Evolutionary conservation across 78 protist genomes (phyloP), one percentile per base, ranked within the genome.

Genomic region (Guillardia theta): DNA sequence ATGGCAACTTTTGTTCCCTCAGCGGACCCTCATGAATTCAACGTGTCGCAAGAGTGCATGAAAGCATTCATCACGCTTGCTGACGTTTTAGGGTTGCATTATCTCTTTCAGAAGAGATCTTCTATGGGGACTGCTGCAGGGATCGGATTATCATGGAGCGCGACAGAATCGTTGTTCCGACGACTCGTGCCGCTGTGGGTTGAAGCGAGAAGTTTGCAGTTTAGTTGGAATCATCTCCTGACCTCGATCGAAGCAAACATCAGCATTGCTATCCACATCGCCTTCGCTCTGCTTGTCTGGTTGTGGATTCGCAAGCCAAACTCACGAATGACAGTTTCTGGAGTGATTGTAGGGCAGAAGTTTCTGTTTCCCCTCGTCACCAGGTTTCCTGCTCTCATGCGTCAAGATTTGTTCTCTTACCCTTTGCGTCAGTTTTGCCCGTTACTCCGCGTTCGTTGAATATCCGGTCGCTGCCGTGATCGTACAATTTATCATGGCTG

Each of bases 161-260:
- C 90, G 18, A 30, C 90, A 18, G 90, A 80, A 80, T 80, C 90
- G 21, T 27, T 80, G 18, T 21, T 80, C 36, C 58, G 46, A 24
- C 90, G 90, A 46, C 90, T 80, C 50, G 36, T 80, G 37, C 90
- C 90, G 58, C 90, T 80, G 22, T 15, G 44, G 54, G 0, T 43
- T 30, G 90, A 45, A 53, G 90, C 90, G 36, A 15, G 37, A 46
- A 80, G 90, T 53, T 0, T 43, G 46, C 58, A 80, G 50, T 80
- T 80, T 30, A 45, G 50, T 33, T 80, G 90, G 90, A 18, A 39
- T 19, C 90, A 80, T 53, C 41, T 53, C 24, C 45, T 44, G 36
- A 80, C 90, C 30, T 18, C 90, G 36, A n/a, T 80, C 36, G 58
- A 45, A 53, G 90, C 90, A 19, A 80, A 45, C 53, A 80, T 80